Evolutionary conservation across 2,329 filamentous ascomycete genomes (phyloP).

Genomic region (Phialemoniopsis sp.): DNA sequence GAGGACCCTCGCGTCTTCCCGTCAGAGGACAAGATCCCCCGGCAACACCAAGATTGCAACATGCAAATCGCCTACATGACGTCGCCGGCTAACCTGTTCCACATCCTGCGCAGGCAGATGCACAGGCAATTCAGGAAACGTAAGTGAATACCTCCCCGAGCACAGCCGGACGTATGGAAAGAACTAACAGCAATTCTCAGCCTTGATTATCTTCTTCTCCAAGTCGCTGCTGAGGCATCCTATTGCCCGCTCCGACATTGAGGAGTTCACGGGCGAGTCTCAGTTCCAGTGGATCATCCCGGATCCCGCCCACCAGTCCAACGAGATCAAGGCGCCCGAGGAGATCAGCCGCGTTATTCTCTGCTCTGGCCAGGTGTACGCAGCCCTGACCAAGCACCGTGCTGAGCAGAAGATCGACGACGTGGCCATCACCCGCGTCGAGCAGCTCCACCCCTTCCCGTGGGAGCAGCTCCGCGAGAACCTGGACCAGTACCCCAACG

Average conservation of each 20-base stretch:
- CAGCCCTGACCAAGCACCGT: slow-evolving; percentile 86
- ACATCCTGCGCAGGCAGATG: slow-evolving; percentile 94
- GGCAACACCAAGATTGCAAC: slow-evolving; percentile 99
- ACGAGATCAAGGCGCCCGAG: slow-evolving; percentile 71
- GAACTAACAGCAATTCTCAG: slow-evolving; percentile 34
- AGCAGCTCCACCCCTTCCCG: slow-evolving; percentile 98
- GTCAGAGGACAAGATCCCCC: slow-evolving; percentile 79
- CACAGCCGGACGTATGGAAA: slow-evolving; percentile 8
- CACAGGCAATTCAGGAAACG: slow-evolving; percentile 99
- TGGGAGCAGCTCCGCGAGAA: slow-evolving; percentile 97
- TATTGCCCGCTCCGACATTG: slow-evolving; percentile 80
- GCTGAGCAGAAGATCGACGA: slow-evolving; percentile 82
- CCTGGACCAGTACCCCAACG: slow-evolving; percentile 94
- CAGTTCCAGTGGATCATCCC: slow-evolving; percentile 97
- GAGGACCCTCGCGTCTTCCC: slow-evolving; percentile 96
- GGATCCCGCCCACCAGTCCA: slow-evolving; percentile 77
- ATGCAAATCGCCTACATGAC: slow-evolving; percentile 99
- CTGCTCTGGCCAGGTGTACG: slow-evolving; percentile 93
- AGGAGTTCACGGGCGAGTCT: slow-evolving; percentile 86
- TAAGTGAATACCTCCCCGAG: slow-evolving; percentile 43
- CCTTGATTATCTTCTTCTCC: slow-evolving; percentile 96
- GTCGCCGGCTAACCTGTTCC: slow-evolving; percentile 93
- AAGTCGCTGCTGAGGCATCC: slow-evolving; percentile 95
- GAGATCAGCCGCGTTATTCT: slow-evolving; percentile 92
- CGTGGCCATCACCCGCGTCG: slow-evolving; percentile 89